A percentile compares a stretch with the other conserved stretches of the same genome.
Conservation (phyloP, 148 eudicot species). For the Chenopodium formosanum region DNA sequence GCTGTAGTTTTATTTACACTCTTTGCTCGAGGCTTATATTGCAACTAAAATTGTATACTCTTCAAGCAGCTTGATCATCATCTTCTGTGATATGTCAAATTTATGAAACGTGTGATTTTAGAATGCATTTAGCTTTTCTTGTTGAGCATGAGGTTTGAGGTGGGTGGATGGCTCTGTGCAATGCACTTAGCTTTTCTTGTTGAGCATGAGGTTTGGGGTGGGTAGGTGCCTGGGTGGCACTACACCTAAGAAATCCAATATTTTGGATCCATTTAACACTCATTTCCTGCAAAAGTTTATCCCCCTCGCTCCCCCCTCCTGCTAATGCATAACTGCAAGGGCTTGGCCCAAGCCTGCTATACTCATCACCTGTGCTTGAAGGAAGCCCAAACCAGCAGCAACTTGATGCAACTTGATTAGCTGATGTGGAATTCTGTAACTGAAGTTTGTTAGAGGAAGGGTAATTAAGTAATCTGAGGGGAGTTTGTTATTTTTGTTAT, state of each 20-base stretch:
- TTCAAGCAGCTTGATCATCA: slow-evolving; percentile 1
- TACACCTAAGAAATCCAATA: neutral
- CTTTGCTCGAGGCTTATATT: neutral
- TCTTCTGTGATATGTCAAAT: neutral
- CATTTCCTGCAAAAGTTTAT: neutral
- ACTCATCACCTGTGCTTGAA: too few relatives aligned
- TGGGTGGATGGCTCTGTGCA: neutral
- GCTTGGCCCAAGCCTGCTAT: too few relatives aligned
- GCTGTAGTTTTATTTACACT: neutral
- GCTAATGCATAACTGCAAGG: neutral
- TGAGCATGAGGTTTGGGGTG: neutral
- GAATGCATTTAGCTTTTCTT: neutral
- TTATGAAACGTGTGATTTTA: neutral
- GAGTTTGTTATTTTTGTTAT: too few relatives aligned
- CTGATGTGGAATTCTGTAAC: too few relatives aligned
- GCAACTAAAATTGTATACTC: neutral
- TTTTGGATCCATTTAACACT: neutral
- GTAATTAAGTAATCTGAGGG: too few relatives aligned
- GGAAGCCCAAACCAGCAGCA: too few relatives aligned
- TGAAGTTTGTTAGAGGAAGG: too few relatives aligned
- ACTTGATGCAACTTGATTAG: too few relatives aligned
- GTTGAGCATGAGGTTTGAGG: neutral
- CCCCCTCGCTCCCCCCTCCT: neutral
- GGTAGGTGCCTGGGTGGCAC: neutral
- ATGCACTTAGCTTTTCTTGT: too few relatives aligned